Base-by-base conservation (phyloP, 2,329 filamentous ascomycete species). In the Exophiala sideris region DNA sequence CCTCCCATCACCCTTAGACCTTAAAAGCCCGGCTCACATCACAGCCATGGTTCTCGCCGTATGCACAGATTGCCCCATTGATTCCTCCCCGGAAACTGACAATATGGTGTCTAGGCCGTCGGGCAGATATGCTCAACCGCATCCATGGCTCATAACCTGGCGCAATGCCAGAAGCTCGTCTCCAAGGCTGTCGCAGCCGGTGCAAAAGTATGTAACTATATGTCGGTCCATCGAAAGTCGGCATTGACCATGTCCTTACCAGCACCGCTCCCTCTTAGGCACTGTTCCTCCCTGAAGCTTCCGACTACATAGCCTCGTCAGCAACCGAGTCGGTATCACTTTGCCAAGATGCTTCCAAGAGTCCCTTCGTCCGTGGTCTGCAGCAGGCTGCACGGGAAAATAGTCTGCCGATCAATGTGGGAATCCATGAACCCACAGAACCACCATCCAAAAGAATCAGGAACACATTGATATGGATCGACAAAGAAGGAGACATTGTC, bases 221-320 rank as follows among this genome's bases (percentile, higher is more conserved):
- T 32, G 24, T 54, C 39, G 38, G 18, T 29, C 24, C 35, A 49
- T 14, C 45, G 1, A 45, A 46, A 18, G 32, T 44, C 47, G 55
- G 29, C 58, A 48, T 48, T 48, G 38, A 56, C 49, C 44, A 34
- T n/a, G 44, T 58, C 52, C 50, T 58, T 16, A 58, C 53, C 40
- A 41, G 42, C 24, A 24, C 38, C 14, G 10, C 16, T 21, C 12
- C 45, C 36, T 18, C 54, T 50, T 58, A 88, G 82, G 83, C 88
- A 14, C 81, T 96, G 46, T 96, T 97, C 74, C 85, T 96, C 49
- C 92, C 92, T 10, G 92, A 96, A 79, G 92, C 92, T 20, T 84
- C 83, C 52, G 91, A 96, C 74, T 96, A 96, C 76, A 91, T 96
- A 64, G 87, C 84, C 16, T 76, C 80, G 1, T 85, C 83, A 0